Conservation (phyloP, 1,139 yeast species). For the Blastobotrys ciferrii region DNA sequence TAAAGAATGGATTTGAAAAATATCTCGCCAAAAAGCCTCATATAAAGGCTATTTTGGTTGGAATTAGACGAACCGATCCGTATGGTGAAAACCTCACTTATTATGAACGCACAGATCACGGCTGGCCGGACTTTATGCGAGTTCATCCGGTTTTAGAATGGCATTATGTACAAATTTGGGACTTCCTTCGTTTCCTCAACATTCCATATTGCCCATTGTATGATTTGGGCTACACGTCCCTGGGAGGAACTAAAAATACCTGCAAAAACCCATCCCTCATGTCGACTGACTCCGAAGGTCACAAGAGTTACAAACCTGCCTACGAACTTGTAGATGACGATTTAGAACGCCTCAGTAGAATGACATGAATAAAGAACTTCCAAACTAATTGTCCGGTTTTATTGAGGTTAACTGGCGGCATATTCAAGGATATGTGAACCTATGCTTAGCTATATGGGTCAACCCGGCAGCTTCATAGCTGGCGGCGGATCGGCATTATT, state of each 20-base stretch:
- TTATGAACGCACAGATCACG: constrained; percentile 70
- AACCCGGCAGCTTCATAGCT: too few species aligned
- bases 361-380: too few species aligned
- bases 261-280: constrained; percentile 60
- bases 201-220: constrained; percentile 67
- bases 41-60: constrained; percentile 69
- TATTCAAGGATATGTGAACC: too few species aligned
- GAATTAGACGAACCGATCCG: constrained; percentile 80
- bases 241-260: constrained; percentile 73
- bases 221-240: constrained; percentile 75
- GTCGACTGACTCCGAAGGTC: constrained; percentile 28
- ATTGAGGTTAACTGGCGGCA: too few species aligned
- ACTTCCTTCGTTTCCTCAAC: constrained; percentile 48
- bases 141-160: constrained; percentile 82
- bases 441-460: too few species aligned
- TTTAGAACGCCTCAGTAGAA: constrained; percentile 55
- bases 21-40: constrained; percentile 50
- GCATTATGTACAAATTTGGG: constrained; percentile 80
- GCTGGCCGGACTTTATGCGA: constrained; percentile 83
- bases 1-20: constrained; percentile 63
- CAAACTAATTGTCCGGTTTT: too few species aligned
- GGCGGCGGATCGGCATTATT: not conserved
- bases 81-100: constrained; percentile 54
- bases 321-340: constrained; percentile 59
- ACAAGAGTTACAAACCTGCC: constrained; percentile 58